These are phyloP conservation scores for Penstemon newberryi DNA, from an alignment of 257 asterid genomes.

Conservation along the genomic window DNA sequence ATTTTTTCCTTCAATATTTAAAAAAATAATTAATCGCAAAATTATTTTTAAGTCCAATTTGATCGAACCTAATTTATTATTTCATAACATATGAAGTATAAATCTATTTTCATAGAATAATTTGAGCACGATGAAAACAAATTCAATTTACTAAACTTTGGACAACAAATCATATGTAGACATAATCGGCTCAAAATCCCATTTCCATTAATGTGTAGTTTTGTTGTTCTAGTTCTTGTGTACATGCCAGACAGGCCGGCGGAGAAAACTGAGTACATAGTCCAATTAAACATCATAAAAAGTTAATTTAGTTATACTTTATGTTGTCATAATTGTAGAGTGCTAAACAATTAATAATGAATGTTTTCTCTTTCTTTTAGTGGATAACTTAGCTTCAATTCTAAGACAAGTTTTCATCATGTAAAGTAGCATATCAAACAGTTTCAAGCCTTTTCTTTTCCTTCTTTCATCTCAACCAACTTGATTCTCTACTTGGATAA, in stretches of 20 bases:
- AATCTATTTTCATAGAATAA: too few species aligned
- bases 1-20: too few species aligned
- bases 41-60: too few species aligned
- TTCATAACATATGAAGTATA: too few species aligned
- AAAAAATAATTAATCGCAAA: too few species aligned
- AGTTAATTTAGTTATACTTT: background rate
- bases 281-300: background rate
- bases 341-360: slow-evolving; percentile 37
- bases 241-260: slow-evolving; percentile 12
- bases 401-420: slow-evolving; percentile 49
- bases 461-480: slow-evolving; percentile 22
- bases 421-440: slow-evolving; percentile 23
- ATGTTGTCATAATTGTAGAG: slow-evolving; percentile 39
- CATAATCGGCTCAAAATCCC: too few species aligned
- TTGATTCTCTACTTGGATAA: slow-evolving; percentile 21
- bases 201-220: too few species aligned
- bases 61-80: too few species aligned
- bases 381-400: slow-evolving; percentile 35
- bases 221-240: background rate
- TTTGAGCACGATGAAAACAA: too few species aligned
- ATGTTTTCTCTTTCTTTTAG: background rate
- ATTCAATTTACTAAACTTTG: too few species aligned
- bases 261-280: background rate
- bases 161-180: too few species aligned
- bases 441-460: slow-evolving; percentile 1